Percentiles rank a stretch among this genome's conserved stretches.
Conservation (phyloP, 2,329 filamentous ascomycete species). For the Alternaria viburni region DNA sequence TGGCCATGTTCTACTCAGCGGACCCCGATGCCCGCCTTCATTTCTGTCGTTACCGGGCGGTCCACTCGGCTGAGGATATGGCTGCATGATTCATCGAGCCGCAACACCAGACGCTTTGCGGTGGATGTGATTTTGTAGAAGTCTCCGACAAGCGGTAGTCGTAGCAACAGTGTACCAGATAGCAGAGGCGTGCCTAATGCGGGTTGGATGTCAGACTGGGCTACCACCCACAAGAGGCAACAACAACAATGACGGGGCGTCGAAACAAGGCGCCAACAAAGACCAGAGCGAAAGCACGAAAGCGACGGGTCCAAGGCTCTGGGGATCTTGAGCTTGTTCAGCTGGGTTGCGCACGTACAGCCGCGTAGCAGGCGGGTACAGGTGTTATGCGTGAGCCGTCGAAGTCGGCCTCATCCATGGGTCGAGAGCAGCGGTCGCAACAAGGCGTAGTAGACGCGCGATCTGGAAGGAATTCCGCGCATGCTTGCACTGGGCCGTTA, state of each 20-base stretch:
- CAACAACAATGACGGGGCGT: background rate
- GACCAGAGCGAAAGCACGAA: background rate
- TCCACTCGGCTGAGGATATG: slow-evolving; percentile 21
- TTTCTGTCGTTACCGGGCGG: slow-evolving; percentile 25
- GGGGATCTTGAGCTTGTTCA: slow-evolving; percentile 16
- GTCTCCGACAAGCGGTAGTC: background rate
- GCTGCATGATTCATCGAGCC: slow-evolving; percentile 27
- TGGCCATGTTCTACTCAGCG: slow-evolving; percentile 38
- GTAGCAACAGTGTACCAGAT: background rate
- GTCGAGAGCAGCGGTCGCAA: slow-evolving; percentile 14
- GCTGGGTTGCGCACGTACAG: slow-evolving; percentile 9
- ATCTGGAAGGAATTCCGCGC: slow-evolving; percentile 21
- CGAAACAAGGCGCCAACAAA: slow-evolving; percentile 1
- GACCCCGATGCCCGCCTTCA: slow-evolving; percentile 29
- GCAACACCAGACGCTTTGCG: background rate
- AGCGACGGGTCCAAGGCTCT: background rate
- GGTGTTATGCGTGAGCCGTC: slow-evolving; percentile 17
- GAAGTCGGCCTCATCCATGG: slow-evolving; percentile 18
- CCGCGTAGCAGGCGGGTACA: slow-evolving; percentile 15
- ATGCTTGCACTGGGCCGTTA: slow-evolving; percentile 22
- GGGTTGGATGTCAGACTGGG: slow-evolving; percentile 7
- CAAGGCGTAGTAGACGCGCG: slow-evolving; percentile 22
- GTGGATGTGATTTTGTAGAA: background rate
- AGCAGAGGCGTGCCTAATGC: background rate
- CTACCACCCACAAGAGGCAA: background rate